Evolutionary conservation across 2,329 filamentous ascomycete genomes (phyloP).

Genomic region (Monilinia aucupariae): DNA sequence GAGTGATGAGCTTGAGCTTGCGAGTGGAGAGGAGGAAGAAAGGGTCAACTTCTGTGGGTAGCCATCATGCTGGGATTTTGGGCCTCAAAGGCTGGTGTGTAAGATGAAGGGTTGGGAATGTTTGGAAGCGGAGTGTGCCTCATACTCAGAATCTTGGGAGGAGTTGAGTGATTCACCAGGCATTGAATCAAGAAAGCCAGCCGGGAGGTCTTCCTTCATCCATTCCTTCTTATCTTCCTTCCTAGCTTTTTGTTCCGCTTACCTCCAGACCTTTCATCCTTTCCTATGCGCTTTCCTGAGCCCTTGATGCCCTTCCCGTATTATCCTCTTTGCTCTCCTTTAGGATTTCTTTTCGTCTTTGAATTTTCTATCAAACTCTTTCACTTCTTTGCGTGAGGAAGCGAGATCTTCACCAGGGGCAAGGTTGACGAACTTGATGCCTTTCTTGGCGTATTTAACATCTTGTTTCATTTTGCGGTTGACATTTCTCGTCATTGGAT

Average conservation of each 20-base stretch:
- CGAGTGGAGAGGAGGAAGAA: background rate
- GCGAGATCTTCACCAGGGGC: constrained; percentile 33
- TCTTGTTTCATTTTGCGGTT: constrained; percentile 41
- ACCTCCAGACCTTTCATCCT: background rate
- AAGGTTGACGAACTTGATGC: background rate
- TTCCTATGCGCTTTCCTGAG: constrained; percentile 5
- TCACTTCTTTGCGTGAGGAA: constrained; percentile 43
- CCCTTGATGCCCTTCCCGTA: constrained; percentile 22
- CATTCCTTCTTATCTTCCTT: constrained; percentile 24
- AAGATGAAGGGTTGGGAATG: background rate
- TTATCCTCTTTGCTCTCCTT: constrained; percentile 20
- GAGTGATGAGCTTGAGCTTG: background rate
- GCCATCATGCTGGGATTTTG: background rate
- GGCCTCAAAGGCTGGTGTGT: background rate
- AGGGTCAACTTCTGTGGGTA: background rate
- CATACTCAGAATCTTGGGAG: background rate
- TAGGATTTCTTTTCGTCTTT: constrained; percentile 39
- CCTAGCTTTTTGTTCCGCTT: constrained; percentile 22
- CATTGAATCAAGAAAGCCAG: background rate
- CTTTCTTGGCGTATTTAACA: constrained; percentile 40
- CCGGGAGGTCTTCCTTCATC: constrained; percentile 19
- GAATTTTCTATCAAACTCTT: constrained; percentile 42
- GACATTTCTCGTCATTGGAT: constrained; percentile 44
- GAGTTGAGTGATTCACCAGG: background rate
- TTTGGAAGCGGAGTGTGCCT: background rate